These are phyloP conservation scores for Eutreptiella sp. DNA, from an alignment of 208 protist genomes.

Conservation along the genomic window DNA sequence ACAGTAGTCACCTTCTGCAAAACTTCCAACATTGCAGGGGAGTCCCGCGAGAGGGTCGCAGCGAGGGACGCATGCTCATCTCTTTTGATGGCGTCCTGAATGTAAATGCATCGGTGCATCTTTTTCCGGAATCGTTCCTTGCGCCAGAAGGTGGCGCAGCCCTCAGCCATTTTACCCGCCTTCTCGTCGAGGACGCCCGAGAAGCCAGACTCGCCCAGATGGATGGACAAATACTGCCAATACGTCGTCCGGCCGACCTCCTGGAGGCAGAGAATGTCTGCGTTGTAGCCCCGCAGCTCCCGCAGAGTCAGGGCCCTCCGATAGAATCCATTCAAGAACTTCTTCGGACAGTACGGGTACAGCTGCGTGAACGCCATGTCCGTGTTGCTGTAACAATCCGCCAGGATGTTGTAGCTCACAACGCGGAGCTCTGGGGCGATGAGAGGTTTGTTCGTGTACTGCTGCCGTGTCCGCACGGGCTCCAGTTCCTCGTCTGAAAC, in stretches of 20 bases:
- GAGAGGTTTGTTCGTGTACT: no score
- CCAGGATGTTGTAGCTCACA: conserved; percentile 79
- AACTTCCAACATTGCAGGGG: conserved; percentile 55
- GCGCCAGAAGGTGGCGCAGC: no score
- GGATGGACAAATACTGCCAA: conserved; percentile 56
- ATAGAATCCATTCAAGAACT: conserved; percentile 56
- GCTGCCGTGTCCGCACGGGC: no score
- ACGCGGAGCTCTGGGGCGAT: conserved; percentile 56
- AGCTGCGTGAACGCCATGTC: conserved; percentile 53
- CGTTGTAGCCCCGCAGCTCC: conserved; percentile 66
- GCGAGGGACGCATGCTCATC: no score
- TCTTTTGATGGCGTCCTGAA: no score
- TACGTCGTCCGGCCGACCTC: conserved; percentile 75
- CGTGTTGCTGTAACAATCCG: conserved; percentile 70
- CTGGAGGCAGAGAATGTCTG: conserved; percentile 71
- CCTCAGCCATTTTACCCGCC: no score
- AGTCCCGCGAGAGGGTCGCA: conserved; percentile 29
- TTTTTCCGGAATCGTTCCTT: no score
- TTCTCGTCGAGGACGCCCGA: no score
- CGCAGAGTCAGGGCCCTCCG: conserved; percentile 61
- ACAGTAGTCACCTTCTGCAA: conserved; percentile 55
- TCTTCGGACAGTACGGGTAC: conserved; percentile 72
- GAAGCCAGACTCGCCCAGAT: no score
- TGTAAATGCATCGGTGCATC: no score
- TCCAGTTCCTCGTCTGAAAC: no score